Base-by-base conservation (phyloP, 257 asterid species). In the Nicotiana attenuata region DNA sequence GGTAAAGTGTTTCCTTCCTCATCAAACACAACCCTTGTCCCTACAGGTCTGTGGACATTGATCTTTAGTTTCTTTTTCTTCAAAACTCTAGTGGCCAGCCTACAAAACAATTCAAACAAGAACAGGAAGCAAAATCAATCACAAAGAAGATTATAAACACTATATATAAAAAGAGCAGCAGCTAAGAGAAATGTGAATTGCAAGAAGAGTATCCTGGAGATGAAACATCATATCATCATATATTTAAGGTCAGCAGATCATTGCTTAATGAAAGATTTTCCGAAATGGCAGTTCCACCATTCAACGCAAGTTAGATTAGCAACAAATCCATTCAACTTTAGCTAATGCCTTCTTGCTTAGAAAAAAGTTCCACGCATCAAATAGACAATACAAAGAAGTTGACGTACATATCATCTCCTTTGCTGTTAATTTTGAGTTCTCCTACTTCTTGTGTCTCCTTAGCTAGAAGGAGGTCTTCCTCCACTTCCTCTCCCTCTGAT, bases 21-120 rank as follows among this genome's bases (percentile, higher is more conserved):
- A 83, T 94, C 98, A 88, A 96, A 96, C 60, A 94, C 98, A 86
- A 96, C 94, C 92, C 97, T 89, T 10, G 92, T 90, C 61, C 99
- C 98, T 53, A 90, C 90, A 28, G 99, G 98, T 87, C 98, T 90
- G 86, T 93, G 93, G 85, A 84, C 66, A 81, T 92, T 93, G 89
- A 95, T 95, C 96, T 95, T 95, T 90, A 95, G 87, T 95, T 93
- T 95, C 91, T 93, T 95, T 76, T 92, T 91, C 97, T 93, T 95
- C 64, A 82, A 83, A 75, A 92, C 84, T 90, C 97, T 91, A 24
- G 94, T 91, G 29, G 85, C 88, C 80, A 90, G 88, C 91, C 98
- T 93, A 79, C 20, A 87, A 80, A 83, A 85, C 80, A 76, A 22
- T 65, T 22, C 60, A 59, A 79, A 41, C n/a, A 26, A 38, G 19